phyloP scores from a whole-genome alignment of 176 grass and related monocot genomes.

The Puya raimondii region DNA sequence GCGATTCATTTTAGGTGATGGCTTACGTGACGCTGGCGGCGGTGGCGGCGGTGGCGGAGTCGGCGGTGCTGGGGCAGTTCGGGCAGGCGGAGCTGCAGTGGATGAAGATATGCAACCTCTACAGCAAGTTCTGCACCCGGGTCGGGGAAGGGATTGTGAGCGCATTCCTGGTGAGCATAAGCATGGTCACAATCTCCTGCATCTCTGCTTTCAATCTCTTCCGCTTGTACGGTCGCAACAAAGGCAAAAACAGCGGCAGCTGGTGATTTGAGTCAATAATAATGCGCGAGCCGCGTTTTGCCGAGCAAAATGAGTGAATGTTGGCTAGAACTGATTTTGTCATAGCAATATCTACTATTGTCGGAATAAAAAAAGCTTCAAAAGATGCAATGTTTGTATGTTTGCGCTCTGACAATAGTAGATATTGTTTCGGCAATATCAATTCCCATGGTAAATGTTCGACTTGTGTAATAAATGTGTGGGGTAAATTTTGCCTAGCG shows the following conservation, averaged over 20 bases:
- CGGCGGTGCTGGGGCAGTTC: constrained; percentile 37
- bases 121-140: constrained; percentile 61
- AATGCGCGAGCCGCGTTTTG: too few relatives aligned
- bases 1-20: constrained; percentile 26
- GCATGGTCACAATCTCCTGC: constrained; percentile 31
- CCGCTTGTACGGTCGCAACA: constrained; percentile 47
- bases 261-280: background rate
- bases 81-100: constrained; percentile 71
- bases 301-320: too few relatives aligned
- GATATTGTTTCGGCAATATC: too few relatives aligned
- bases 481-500: too few relatives aligned
- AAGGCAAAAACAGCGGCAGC: constrained; percentile 10
- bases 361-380: too few relatives aligned
- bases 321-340: too few relatives aligned
- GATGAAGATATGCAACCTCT: constrained; percentile 69
- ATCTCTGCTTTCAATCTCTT: constrained; percentile 86
- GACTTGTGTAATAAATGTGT: too few relatives aligned
- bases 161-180: constrained; percentile 36
- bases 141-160: constrained; percentile 35
- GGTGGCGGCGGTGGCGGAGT: constrained; percentile 47
- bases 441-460: too few relatives aligned
- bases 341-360: too few relatives aligned
- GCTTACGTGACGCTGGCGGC: constrained; percentile 56
- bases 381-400: too few relatives aligned
- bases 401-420: too few relatives aligned